Base-by-base conservation (phyloP, 148 eudicot species). In the Amaranthus hypochondriacus region DNA sequence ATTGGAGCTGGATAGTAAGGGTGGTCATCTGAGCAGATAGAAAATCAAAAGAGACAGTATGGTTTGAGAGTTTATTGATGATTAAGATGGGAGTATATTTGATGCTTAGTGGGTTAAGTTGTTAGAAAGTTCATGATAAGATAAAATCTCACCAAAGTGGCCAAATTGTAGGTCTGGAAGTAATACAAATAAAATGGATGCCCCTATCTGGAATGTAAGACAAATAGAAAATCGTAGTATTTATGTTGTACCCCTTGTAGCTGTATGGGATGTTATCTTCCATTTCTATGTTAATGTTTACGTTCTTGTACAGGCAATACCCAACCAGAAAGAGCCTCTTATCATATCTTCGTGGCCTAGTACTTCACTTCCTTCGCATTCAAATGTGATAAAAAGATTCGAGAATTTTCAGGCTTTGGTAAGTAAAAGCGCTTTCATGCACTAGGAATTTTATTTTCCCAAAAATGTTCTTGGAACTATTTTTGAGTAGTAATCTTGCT, bases 361-460 rank as follows among this genome's bases (percentile, higher is more conserved):
- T 59, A 74, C 91, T 78, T 87, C 91, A 66, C 97, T 96, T 83
- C 99, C 97, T 47, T 85, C 85, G 14, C 50, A 83, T 71, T 54
- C 83, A 73, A 86, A 82, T 80, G 75, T 83, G 77, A 80, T 90
- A 49, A 96, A 85, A 84, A 81, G 88, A 81, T 96, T 92, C 76
- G 99, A 96, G 80, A 96, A 96, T 81, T 77, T 96, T 66, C 97
- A 96, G 77, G 94, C 92, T 73, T 75, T 96, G 92, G 99, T 92
- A 75, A 82, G 90, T 83, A 11, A 60, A 69, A 71, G 12, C 49
- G 9, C 48, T 48, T 7, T 9, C 10, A n/a, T 53, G 2, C 69
- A 51, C 62, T 54, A 21, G 44, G 8, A 44, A 2, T 54, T 11
- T 28, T 10, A 14, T 43, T 15, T 49, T 49, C 3, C 14, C 0